Conservation (phyloP, 108 stramenopile species). For the Nitzschia inconspicua region DNA sequence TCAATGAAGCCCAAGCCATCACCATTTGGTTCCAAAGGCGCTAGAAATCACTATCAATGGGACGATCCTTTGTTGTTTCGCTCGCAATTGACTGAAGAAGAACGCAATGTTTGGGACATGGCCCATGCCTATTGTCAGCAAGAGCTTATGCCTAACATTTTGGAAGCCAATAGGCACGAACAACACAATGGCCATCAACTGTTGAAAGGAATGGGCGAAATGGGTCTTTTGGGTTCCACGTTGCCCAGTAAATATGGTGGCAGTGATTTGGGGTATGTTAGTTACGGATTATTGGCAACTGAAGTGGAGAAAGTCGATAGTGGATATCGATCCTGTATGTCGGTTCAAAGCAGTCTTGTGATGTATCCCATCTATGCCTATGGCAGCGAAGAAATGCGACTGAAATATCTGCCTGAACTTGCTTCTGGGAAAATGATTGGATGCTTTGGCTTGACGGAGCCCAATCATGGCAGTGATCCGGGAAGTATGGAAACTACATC, state of each 20-base stretch:
- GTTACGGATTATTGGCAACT: conserved; percentile 87
- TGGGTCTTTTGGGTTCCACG: conserved; percentile 91
- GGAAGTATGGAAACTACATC: conserved; percentile 87
- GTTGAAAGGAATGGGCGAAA: conserved; percentile 73
- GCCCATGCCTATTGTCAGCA: conserved; percentile 75
- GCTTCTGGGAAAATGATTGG: conserved; percentile 83
- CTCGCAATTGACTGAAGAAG: conserved; percentile 43
- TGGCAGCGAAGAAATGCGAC: conserved; percentile 80
- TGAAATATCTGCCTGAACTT: conserved; percentile 85
- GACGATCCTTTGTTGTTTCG: conserved; percentile 42
- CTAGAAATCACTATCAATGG: conserved; percentile 34
- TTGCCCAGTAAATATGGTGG: conserved; percentile 86
- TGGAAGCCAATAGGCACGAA: conserved; percentile 86
- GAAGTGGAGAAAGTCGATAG: conserved; percentile 91
- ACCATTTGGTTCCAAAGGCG: neutral
- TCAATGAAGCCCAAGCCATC: neutral
- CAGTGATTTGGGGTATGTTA: conserved; percentile 74
- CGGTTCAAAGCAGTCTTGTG: conserved; percentile 90
- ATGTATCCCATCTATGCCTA: conserved; percentile 96
- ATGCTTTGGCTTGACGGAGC: conserved; percentile 97
- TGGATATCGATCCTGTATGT: conserved; percentile 89
- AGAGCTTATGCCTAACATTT: conserved; percentile 74
- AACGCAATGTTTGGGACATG: conserved; percentile 46
- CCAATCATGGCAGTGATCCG: conserved; percentile 94
- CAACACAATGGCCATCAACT: conserved; percentile 23